Base-by-base conservation (phyloP, 352 stramenopile genomes). In the Globisporangium yorkense region DNA sequence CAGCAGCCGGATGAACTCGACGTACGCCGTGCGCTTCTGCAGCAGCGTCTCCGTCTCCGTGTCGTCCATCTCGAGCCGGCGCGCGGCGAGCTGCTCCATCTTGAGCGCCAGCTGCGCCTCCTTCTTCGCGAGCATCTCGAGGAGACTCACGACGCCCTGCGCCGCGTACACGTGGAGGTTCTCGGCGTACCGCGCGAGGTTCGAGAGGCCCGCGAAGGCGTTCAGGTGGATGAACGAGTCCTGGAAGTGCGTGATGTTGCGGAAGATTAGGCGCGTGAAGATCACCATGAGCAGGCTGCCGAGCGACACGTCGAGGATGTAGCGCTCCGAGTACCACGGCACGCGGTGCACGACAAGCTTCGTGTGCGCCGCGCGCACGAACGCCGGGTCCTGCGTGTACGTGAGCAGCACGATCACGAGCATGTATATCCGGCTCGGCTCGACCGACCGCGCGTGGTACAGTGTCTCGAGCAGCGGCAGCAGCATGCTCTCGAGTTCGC, bases 211-310 rank as follows among this genome's bases (percentile, higher is more conserved):
- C 0, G 77, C 79, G 56, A 94, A 89, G 2, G 78, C 81, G 43
- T 90, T 87, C 37, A 88, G 50, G 41, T 94, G 84, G 46, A 94
- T 75, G 41, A 89, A 87, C 20, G 72, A 85, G 63, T 94, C 84
- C 40, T 89, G 81, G 51, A 89, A 88, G 46, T 87, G 72, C 13
- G 78, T 87, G 49, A 94, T 88, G 66, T 94, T 94, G 47, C 75
- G 77, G 53, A 83, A 79, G 33, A 92, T 78, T 18, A 92, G 57
- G 2, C 84, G 80, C 43, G 77, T 84, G 53, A 94, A 86, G 51
- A 94, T 80, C 33, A 94, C 68, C 65, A 91, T 78, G 65, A 89
- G 79, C 7, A 91, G 61, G 33, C 80, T 91, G 20, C 80, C 84
- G 41, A 89, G 48, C 20, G 81, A 92, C 10, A 89, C 63, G 51